Evolutionary conservation across 164 flowering plant genomes (phyloP), one percentile per base, ranked within the genome.

Genomic region (Warburgia ugandensis): DNA sequence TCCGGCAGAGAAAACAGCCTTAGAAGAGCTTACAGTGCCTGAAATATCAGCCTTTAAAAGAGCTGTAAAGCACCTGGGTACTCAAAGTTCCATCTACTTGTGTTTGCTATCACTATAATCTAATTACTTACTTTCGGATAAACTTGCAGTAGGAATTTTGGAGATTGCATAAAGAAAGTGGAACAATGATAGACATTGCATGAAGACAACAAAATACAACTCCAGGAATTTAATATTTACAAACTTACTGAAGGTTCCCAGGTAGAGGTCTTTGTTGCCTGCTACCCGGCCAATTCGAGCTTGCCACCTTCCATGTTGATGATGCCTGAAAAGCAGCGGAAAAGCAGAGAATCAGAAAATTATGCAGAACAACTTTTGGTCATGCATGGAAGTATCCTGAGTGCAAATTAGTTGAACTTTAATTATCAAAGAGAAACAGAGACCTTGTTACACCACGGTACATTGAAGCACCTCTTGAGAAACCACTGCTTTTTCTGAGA

Each of bases 371-470:
- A 19, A 11, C 12, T 30, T 32, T 19, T 26, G 19, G 17, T 6
- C 30, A 23, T 25, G 28, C 13, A 7, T 13, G 21, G 20, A 4
- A 37, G 41, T 13, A 5, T 11, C 13, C 16, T 39, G 12, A 39
- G 20, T 39, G 19, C 16, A 39, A 19, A 39, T 14, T 16, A 13
- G 3, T 37, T 2, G 17, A 14, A 37, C 41, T 3, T 14, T 3
- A 37, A 2, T 37, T 37, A 3, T 14, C 41, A 37, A 20, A 37
- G 41, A 3, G 3, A 5, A 36, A n/a, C 23, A 16, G 16, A 21
- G 35, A 89, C 97, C 97, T 86, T 62, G 95, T 86, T 20, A 89
- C 97, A 45, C 97, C 97, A 71, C 97, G 65, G 52, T 86, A 89
- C 60, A 86, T 81, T 4, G 97, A 89, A 46, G 97, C 95, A 0